Conservation (phyloP, 2,329 filamentous ascomycete genomes). For the Xylaria sp. region DNA sequence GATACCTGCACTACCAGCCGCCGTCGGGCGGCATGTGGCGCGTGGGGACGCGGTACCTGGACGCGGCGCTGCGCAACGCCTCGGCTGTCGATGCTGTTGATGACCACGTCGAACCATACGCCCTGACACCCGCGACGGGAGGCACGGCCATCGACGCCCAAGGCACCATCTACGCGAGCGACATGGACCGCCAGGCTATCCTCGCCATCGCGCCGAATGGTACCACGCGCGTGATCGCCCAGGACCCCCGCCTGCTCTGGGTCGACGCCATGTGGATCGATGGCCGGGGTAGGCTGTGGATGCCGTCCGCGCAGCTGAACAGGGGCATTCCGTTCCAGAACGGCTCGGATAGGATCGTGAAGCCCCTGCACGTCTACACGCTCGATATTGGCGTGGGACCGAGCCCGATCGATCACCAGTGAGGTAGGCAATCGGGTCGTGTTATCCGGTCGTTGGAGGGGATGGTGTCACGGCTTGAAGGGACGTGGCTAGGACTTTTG, state of each 20-base stretch:
- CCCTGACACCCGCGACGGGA: not conserved
- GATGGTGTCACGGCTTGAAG: no score
- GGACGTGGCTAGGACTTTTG: no score
- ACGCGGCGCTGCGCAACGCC: not conserved
- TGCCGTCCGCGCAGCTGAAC: not conserved
- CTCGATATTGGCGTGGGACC: not conserved
- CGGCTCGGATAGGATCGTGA: not conserved
- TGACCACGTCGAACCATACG: not conserved
- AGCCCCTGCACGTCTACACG: not conserved
- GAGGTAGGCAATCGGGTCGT: not conserved
- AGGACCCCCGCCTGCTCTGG: not conserved
- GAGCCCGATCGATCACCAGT: not conserved
- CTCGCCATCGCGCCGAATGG: not conserved
- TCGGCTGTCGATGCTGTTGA: not conserved
- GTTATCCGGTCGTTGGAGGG: no score
- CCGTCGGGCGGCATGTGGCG: not conserved
- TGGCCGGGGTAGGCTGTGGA: not conserved
- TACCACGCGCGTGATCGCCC: not conserved
- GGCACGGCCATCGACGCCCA: not conserved
- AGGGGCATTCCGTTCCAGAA: not conserved
- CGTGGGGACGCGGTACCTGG: not conserved
- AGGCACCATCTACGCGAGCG: not conserved
- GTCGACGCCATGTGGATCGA: not conserved
- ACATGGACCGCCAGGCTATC: not conserved
- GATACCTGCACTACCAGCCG: not conserved